Base-by-base conservation (phyloP, 495 filamentous ascomycete genomes). In the Aspergillus olivimuriae region DNA sequence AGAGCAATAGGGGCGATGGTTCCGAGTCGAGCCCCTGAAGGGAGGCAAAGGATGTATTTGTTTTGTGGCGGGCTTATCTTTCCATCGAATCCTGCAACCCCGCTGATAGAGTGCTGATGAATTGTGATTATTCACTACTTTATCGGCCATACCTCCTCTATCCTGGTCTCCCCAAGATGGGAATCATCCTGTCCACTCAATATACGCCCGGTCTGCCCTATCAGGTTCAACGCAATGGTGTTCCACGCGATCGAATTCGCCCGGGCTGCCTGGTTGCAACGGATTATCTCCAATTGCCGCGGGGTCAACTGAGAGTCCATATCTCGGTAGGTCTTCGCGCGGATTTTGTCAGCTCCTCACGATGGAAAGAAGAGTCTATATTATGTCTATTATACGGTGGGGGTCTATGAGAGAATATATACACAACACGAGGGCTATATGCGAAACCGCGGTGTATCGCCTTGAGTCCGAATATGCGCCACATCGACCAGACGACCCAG, bases 301-400 rank as follows among this genome's bases (percentile, higher is more conserved):
- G 60, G 66, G 0, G 66, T 72, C 12, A 78, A 61, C 44, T 74
- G 75, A 4, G 71, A 73, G 3, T 57, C 61, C 73, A 46, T 70
- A 71, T 36, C 65, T 70, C 20, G 43, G 48, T 1, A 77, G 61
- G 30, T 75, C 67, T 39, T 73, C 54, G 18, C 68, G 58, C 0
- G 76, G 72, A n/a, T n/a, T n/a, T n/a, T n/a, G n/a, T n/a, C n/a
- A n/a, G n/a, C n/a, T n/a, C n/a, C n/a, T n/a, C n/a, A n/a, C n/a
- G n/a, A 7, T 37, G 17, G 3, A 20, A 21, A 10, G 2, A 37
- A 14, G 34, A 21, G 9, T 30, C n/a, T n/a, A n/a, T n/a, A 17
- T 34, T 2, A 1, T 3, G 18, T 34, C 32, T n/a, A 17, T 4
- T 4, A 34, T 34, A 14, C 32, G 17, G 19, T 35, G 33, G 17